A percentile compares a stretch with the other conserved stretches of the same genome.
Conservation (phyloP, 2,329 filamentous ascomycete genomes). For the Pezicula neosporulosa region DNA sequence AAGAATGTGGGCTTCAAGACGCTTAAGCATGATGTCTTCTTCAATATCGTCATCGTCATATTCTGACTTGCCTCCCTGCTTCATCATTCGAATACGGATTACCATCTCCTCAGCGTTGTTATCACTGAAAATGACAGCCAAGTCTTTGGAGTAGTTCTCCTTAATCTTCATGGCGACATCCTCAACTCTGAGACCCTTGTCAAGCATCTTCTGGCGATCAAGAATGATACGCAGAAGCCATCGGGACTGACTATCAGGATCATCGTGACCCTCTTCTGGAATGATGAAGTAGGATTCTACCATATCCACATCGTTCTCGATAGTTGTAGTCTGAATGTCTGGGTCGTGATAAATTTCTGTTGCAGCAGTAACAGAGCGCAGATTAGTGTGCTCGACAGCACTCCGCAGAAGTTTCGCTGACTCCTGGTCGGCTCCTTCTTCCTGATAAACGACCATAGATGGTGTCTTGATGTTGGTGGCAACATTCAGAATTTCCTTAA, state of each 20-base stretch:
- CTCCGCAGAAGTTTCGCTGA: conserved; percentile 83
- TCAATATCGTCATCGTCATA: conserved; percentile 73
- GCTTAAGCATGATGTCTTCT: conserved; percentile 90
- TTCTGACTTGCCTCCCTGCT: conserved; percentile 60
- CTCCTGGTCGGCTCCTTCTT: conserved; percentile 65
- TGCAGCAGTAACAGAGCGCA: conserved; percentile 84
- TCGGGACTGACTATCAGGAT: conserved; percentile 74
- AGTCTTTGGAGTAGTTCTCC: conserved; percentile 77
- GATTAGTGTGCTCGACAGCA: conserved; percentile 88
- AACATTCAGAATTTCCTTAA: conserved; percentile 98
- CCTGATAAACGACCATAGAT: conserved; percentile 89
- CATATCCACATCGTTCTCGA: conserved; percentile 86
- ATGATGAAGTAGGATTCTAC: conserved; percentile 97
- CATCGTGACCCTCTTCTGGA: conserved; percentile 67
- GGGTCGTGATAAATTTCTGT: conserved; percentile 99
- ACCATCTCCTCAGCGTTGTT: conserved; percentile 96
- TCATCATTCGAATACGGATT: conserved; percentile 83
- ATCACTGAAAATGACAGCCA: conserved; percentile 94
- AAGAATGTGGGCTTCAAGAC: conserved; percentile 85
- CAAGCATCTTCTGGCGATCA: conserved; percentile 89
- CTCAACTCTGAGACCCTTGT: conserved; percentile 88
- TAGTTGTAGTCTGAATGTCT: conserved; percentile 79
- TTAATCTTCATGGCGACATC: conserved; percentile 90
- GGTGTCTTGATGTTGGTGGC: conserved; percentile 98
- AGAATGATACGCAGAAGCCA: conserved; percentile 94